A percentile compares a stretch with the other conserved stretches of the same genome.
phyloP scores from a whole-genome alignment of 2,329 filamentous ascomycete species.

The Pyricularia sp. region DNA sequence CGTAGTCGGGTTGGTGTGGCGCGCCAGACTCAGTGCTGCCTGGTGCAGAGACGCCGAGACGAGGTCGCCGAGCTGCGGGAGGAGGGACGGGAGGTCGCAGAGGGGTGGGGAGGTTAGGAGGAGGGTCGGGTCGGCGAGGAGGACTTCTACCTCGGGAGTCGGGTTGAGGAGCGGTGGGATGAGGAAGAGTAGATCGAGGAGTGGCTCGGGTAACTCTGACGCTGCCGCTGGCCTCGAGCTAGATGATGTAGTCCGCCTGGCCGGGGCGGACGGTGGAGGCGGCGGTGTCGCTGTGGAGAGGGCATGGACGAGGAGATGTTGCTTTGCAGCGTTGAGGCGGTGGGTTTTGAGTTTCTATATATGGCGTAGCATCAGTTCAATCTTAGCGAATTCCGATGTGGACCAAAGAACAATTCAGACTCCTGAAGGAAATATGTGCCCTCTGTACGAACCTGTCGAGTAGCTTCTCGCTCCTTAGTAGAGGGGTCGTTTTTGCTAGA shows the following conservation, averaged over 20 bases:
- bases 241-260: not conserved
- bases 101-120: constrained; percentile 43
- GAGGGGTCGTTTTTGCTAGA: constrained; percentile 44
- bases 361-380: not conserved
- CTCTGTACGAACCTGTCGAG: constrained; percentile 33
- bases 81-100: constrained; percentile 32
- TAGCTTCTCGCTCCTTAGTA: constrained; percentile 37
- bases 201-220: constrained; percentile 15
- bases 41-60: constrained; percentile 40
- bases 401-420: not conserved
- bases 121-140: constrained; percentile 26
- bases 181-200: constrained; percentile 45
- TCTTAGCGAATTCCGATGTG: not conserved
- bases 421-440: not conserved
- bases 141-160: not conserved
- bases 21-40: constrained; percentile 37
- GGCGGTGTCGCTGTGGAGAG: constrained; percentile 27
- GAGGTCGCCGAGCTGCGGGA: constrained; percentile 36
- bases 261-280: constrained; percentile 6
- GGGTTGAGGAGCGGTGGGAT: constrained; percentile 39
- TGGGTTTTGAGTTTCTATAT: constrained; percentile 37
- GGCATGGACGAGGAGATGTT: constrained; percentile 40
- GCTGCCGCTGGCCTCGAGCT: not conserved
- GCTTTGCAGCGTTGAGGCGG: constrained; percentile 37
- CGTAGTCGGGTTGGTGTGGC: constrained; percentile 37